Conservation (phyloP, 495 filamentous ascomycete genomes). For the Cairneyella variabilis region DNA sequence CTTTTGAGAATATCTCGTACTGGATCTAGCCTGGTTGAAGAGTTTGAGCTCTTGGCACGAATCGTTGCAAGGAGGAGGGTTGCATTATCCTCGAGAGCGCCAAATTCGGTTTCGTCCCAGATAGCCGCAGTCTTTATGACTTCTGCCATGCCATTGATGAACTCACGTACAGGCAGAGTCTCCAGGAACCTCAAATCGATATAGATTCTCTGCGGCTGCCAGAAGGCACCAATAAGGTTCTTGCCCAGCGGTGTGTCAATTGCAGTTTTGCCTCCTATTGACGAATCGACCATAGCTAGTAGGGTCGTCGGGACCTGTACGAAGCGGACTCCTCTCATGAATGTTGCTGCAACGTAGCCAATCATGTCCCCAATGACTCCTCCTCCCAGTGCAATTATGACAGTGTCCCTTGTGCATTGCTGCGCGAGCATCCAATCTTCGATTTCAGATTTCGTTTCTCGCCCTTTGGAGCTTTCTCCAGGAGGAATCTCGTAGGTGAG, state of each 20-base stretch:
- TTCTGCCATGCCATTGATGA: slow-evolving; percentile 99
- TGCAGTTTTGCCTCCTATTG: slow-evolving; percentile 96
- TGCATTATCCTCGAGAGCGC: slow-evolving; percentile 77
- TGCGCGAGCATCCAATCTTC: slow-evolving; percentile 97
- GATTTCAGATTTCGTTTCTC: slow-evolving; percentile 88
- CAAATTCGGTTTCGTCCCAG: slow-evolving; percentile 86
- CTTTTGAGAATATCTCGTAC: slow-evolving; percentile 78
- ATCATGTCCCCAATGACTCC: slow-evolving; percentile 98
- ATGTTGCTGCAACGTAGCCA: slow-evolving; percentile 93
- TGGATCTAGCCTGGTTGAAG: slow-evolving; percentile 50
- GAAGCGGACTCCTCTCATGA: slow-evolving; percentile 95
- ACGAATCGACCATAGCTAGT: slow-evolving; percentile 96
- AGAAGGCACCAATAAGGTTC: slow-evolving; percentile 94
- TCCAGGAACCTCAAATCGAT: slow-evolving; percentile 92
- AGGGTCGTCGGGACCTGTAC: slow-evolving; percentile 95
- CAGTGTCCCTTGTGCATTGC: slow-evolving; percentile 88
- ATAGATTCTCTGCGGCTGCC: slow-evolving; percentile 90
- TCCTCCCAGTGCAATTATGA: slow-evolving; percentile 93
- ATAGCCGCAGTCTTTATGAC: slow-evolving; percentile 98
- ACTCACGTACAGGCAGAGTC: slow-evolving; percentile 85
- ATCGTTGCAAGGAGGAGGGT: slow-evolving; percentile 68
- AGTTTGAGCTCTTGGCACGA: slow-evolving; percentile 9
- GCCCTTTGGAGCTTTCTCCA: slow-evolving; percentile 88
- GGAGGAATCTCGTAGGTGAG: slow-evolving; percentile 85
- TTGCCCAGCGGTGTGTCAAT: slow-evolving; percentile 97